Conservation (phyloP, 2,329 filamentous ascomycete genomes). For the Coccinonectria pachysandricola region DNA sequence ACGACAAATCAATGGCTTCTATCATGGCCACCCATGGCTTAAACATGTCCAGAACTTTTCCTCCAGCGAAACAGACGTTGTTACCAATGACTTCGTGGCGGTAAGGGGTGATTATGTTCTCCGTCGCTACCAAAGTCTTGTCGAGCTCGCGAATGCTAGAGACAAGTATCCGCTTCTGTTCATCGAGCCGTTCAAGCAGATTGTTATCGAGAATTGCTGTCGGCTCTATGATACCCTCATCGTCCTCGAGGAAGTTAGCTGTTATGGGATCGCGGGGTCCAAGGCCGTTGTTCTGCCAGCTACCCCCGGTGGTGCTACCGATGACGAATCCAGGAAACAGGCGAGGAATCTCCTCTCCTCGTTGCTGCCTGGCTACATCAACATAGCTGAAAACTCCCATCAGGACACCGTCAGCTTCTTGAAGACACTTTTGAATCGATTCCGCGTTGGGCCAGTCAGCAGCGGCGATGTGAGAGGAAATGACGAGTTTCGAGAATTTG, state of each 20-base stretch:
- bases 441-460: conserved; percentile 93
- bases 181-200: conserved; percentile 73
- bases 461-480: conserved; percentile 94
- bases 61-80: conserved; percentile 66
- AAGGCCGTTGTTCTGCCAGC: conserved; percentile 69
- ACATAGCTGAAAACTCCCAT: conserved; percentile 94
- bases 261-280: conserved; percentile 59
- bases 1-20: conserved; percentile 82
- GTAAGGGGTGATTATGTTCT: conserved; percentile 71
- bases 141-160: conserved; percentile 79
- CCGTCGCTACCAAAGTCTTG: conserved; percentile 64
- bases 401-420: conserved; percentile 94
- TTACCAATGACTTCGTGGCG: conserved; percentile 75
- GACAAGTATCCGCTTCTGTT: conserved; percentile 75
- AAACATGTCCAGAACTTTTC: conserved; percentile 77
- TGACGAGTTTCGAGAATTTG: conserved; percentile 96
- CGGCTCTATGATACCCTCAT: conserved; percentile 63
- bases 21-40: conserved; percentile 82
- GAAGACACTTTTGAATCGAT: conserved; percentile 86
- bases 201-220: conserved; percentile 64
- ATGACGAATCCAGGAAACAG: conserved; percentile 88
- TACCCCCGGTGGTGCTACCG: conserved; percentile 72
- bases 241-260: conserved; percentile 78
- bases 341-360: conserved; percentile 87
- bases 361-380: conserved; percentile 85